These are phyloP conservation scores for Quillaja saponaria DNA, from an alignment of 306 rosid species.

Conservation along the genomic window DNA sequence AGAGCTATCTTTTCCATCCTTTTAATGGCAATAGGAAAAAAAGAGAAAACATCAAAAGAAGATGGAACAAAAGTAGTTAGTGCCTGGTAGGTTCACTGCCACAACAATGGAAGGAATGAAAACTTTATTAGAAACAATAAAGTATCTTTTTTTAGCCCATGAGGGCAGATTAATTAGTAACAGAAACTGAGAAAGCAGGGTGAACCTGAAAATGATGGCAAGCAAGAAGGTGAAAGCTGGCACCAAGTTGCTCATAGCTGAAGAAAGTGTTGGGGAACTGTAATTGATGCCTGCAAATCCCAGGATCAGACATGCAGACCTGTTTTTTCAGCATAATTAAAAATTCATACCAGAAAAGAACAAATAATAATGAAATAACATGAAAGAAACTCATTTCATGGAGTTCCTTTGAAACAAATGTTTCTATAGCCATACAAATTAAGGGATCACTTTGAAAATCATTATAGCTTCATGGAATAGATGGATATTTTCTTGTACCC, in stretches of 20 bases:
- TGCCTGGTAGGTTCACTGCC: too few species aligned
- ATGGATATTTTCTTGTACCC: slow-evolving; percentile 43
- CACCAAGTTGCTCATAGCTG: slow-evolving; percentile 92
- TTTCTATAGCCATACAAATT: too few species aligned
- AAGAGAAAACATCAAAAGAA: neutral
- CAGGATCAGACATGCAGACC: slow-evolving; percentile 83
- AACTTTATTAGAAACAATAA: too few species aligned
- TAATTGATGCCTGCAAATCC: slow-evolving; percentile 82
- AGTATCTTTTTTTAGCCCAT: neutral
- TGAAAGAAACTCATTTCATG: too few species aligned
- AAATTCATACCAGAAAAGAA: neutral
- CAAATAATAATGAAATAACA: neutral
- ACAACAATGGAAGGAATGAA: too few species aligned
- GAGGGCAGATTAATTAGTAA: neutral
- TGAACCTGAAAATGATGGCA: slow-evolving; percentile 86
- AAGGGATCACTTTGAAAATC: too few species aligned
- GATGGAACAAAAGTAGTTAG: too few species aligned
- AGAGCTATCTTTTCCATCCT: slow-evolving; percentile 76
- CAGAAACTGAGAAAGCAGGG: neutral
- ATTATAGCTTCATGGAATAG: neutral
- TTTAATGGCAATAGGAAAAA: slow-evolving; percentile 1
- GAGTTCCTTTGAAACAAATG: neutral
- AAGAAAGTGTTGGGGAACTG: slow-evolving; percentile 90
- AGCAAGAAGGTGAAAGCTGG: slow-evolving; percentile 94
- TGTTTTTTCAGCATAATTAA: slow-evolving; percentile 32